These are phyloP conservation scores for Teratosphaeriaceae sp. DNA, from an alignment of 2,329 filamentous ascomycete genomes.

Conservation along the genomic window DNA sequence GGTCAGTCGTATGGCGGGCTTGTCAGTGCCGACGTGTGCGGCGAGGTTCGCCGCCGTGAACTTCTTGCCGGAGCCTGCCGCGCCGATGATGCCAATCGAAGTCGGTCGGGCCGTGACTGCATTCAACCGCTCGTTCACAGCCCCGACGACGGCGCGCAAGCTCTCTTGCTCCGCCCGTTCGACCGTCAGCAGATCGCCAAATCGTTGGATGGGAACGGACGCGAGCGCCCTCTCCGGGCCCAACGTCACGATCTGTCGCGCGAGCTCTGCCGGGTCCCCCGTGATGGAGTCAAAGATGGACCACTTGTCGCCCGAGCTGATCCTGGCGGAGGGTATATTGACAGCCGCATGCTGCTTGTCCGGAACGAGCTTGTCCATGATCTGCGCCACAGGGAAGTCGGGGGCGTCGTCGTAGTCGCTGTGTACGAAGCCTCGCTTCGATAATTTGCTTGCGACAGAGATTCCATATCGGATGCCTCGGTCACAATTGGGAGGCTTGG, in stretches of 20 bases:
- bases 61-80: slow-evolving; percentile 28
- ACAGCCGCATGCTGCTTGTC: slow-evolving; percentile 21
- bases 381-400: slow-evolving; percentile 22
- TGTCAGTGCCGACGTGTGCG: slow-evolving; percentile 17
- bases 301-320: slow-evolving; percentile 29
- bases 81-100: slow-evolving; percentile 26
- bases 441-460: slow-evolving; percentile 21
- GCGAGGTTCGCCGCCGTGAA: slow-evolving; percentile 26
- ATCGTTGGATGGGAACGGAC: slow-evolving; percentile 22
- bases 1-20: slow-evolving; percentile 17
- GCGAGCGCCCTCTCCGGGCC: slow-evolving; percentile 26
- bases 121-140: slow-evolving; percentile 23
- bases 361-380: slow-evolving; percentile 18
- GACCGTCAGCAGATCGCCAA: slow-evolving; percentile 23
- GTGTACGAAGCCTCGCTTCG: slow-evolving; percentile 20
- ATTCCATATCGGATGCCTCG: slow-evolving; percentile 25
- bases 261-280: slow-evolving; percentile 27
- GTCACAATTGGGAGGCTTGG: slow-evolving; percentile 23
- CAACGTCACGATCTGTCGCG: slow-evolving; percentile 25
- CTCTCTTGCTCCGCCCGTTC: slow-evolving; percentile 28
- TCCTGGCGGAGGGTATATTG: slow-evolving; percentile 25
- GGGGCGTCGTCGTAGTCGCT: slow-evolving; percentile 19
- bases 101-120: slow-evolving; percentile 20
- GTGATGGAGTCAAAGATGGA: slow-evolving; percentile 28
- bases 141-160: slow-evolving; percentile 24